phyloP scores from a whole-genome alignment of 768 basidiomycete species.

The Gelatoporia subvermispora region DNA sequence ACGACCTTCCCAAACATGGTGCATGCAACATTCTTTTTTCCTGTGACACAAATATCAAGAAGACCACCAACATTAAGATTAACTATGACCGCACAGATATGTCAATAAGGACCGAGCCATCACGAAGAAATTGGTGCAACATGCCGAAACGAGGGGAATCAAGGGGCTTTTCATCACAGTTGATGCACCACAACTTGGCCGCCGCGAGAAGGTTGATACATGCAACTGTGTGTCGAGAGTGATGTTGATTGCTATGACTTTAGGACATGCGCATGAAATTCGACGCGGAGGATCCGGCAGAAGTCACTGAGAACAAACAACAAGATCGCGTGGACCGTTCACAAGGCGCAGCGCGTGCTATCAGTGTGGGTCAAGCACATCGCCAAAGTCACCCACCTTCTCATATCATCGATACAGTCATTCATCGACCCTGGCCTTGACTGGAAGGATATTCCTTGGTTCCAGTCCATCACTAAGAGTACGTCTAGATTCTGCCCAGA shows the following conservation, averaged over 20 bases:
- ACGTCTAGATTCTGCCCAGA: conserved; percentile 1
- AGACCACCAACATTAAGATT: no score
- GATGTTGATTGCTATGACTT: background rate
- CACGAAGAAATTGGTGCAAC: conserved; percentile 82
- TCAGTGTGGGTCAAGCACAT: conserved; percentile 53
- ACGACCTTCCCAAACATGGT: no score
- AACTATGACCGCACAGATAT: no score
- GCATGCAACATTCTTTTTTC: no score
- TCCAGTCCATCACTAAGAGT: conserved; percentile 56
- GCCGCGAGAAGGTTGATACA: conserved; percentile 68
- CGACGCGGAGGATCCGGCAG: conserved; percentile 68
- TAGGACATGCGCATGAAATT: conserved; percentile 97
- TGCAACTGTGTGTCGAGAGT: background rate
- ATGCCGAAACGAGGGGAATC: conserved; percentile 87
- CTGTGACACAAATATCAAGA: no score
- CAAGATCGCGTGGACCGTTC: conserved; percentile 64
- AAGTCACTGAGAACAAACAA: conserved; percentile 46
- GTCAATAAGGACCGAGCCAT: conserved; percentile 64
- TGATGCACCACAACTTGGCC: conserved; percentile 93
- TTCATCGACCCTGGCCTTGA: conserved; percentile 91
- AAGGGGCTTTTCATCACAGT: conserved; percentile 96
- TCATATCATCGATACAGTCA: conserved; percentile 40
- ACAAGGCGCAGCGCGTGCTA: conserved; percentile 92
- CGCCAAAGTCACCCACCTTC: background rate
- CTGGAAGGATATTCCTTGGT: conserved; percentile 79